phyloP scores from a whole-genome alignment of 1,139 yeast genomes.

The Blastobotrys indianensis region DNA sequence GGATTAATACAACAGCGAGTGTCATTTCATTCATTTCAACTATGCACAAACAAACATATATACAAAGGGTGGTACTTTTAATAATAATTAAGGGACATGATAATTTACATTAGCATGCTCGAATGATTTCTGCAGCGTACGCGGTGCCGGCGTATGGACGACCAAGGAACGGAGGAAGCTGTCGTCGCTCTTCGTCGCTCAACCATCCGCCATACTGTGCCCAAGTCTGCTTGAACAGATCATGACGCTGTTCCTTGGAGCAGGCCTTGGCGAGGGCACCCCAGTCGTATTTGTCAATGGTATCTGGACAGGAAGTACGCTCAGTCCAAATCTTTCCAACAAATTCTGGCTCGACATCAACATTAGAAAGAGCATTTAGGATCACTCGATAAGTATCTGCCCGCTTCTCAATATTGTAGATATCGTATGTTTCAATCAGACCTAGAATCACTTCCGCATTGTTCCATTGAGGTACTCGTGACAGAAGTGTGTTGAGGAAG shows the following conservation, averaged over 20 bases:
- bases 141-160: slow-evolving; percentile 7
- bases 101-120: neutral
- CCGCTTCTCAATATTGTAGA: slow-evolving; percentile 54
- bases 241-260: slow-evolving; percentile 25
- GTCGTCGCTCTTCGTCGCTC: neutral
- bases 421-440: slow-evolving; percentile 55
- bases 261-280: slow-evolving; percentile 51
- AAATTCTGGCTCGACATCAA: slow-evolving; percentile 53
- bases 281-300: slow-evolving; percentile 75
- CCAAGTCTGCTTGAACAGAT: slow-evolving; percentile 14
- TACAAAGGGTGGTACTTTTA: neutral
- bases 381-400: slow-evolving; percentile 72
- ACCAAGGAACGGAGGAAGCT: slow-evolving; percentile 4
- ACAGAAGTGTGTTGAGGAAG: slow-evolving; percentile 69
- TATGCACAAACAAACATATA: neutral
- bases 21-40: no score
- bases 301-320: slow-evolving; percentile 49
- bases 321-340: slow-evolving; percentile 53
- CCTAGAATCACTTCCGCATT: slow-evolving; percentile 60
- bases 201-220: neutral
- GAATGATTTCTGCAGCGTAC: slow-evolving; percentile 8
- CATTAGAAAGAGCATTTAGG: slow-evolving; percentile 66
- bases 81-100: neutral
- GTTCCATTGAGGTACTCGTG: slow-evolving; percentile 58
- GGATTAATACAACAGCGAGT: no score